Percentiles rank a stretch among this genome's conserved stretches.
Conservation (phyloP, 108 stramenopile species). For the Skeletonema tropicum region DNA sequence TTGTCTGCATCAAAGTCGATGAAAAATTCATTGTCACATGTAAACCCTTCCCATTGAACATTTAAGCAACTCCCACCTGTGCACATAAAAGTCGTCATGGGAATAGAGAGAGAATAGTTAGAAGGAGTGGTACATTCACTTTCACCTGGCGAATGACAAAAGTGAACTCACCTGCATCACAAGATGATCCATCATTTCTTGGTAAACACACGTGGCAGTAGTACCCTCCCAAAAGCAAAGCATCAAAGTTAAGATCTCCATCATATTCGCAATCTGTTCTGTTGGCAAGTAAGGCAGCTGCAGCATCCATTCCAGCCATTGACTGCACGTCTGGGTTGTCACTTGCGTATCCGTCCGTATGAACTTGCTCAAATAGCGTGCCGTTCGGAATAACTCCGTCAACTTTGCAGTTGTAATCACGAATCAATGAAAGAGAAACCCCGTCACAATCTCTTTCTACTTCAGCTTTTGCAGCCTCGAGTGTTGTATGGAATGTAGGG, state of each 20-base stretch:
- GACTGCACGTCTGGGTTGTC: constrained; percentile 51
- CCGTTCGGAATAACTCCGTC: constrained; percentile 31
- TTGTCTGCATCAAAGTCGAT: neutral
- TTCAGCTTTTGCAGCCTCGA: neutral
- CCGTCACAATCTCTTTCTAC: neutral
- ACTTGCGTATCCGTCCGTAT: constrained; percentile 51
- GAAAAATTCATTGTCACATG: constrained; percentile 53
- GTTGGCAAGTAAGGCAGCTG: constrained; percentile 48
- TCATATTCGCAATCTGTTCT: constrained; percentile 56
- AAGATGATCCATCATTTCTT: constrained; percentile 18
- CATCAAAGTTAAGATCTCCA: constrained; percentile 55
- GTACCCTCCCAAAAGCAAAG: constrained; percentile 57
- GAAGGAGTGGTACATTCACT: neutral
- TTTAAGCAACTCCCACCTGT: constrained; percentile 33
- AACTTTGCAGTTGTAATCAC: constrained; percentile 30
- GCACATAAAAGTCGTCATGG: neutral
- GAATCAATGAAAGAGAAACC: constrained; percentile 12
- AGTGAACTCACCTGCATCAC: constrained; percentile 15
- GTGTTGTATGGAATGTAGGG: neutral
- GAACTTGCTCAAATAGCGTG: constrained; percentile 58
- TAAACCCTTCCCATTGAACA: constrained; percentile 52
- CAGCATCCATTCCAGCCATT: constrained; percentile 55
- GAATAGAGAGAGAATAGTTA: neutral
- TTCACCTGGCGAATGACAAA: neutral
- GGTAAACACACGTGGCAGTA: constrained; percentile 55